phyloP scores from a whole-genome alignment of 495 filamentous ascomycete species.

The Talaromyces ruber region DNA sequence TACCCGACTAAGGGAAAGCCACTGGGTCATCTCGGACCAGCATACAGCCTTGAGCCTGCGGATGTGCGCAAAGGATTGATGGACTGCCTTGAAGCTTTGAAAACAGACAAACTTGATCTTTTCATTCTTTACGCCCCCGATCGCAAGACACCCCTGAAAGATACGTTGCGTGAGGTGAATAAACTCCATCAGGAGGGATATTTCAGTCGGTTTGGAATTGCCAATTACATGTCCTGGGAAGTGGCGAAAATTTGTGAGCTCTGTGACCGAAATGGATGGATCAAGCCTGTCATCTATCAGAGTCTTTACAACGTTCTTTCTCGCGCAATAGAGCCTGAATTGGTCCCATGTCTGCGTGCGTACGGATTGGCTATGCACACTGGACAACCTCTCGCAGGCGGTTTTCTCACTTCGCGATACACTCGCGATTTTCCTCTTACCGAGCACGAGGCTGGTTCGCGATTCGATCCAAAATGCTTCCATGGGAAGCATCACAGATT shows the following conservation, averaged over 20 bases:
- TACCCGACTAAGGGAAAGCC: slow-evolving; percentile 23
- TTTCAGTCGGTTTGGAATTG: slow-evolving; percentile 39
- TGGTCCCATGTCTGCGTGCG: slow-evolving; percentile 43
- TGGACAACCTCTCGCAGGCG: slow-evolving; percentile 44
- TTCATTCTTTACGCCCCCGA: slow-evolving; percentile 40
- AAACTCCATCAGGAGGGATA: slow-evolving; percentile 36
- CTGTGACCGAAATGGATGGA: slow-evolving; percentile 42
- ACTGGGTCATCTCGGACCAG: slow-evolving; percentile 3
- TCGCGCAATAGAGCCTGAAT: slow-evolving; percentile 38
- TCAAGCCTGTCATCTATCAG: slow-evolving; percentile 55
- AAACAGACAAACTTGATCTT: slow-evolving; percentile 40
- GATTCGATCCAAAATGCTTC: slow-evolving; percentile 31
- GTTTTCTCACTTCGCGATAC: slow-evolving; percentile 28
- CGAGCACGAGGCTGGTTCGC: slow-evolving; percentile 28
- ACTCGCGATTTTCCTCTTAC: slow-evolving; percentile 13
- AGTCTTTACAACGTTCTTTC: slow-evolving; percentile 57
- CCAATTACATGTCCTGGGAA: slow-evolving; percentile 43
- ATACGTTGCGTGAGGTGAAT: slow-evolving; percentile 39
- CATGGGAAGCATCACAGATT: slow-evolving; percentile 29
- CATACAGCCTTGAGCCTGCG: slow-evolving; percentile 19
- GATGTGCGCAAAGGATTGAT: slow-evolving; percentile 26
- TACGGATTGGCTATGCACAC: slow-evolving; percentile 43
- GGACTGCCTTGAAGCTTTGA: slow-evolving; percentile 33
- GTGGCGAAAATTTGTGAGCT: slow-evolving; percentile 43
- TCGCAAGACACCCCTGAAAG: slow-evolving; percentile 35